phyloP scores from a whole-genome alignment of 2,329 filamentous ascomycete species.

The Cytospora leucostoma region DNA sequence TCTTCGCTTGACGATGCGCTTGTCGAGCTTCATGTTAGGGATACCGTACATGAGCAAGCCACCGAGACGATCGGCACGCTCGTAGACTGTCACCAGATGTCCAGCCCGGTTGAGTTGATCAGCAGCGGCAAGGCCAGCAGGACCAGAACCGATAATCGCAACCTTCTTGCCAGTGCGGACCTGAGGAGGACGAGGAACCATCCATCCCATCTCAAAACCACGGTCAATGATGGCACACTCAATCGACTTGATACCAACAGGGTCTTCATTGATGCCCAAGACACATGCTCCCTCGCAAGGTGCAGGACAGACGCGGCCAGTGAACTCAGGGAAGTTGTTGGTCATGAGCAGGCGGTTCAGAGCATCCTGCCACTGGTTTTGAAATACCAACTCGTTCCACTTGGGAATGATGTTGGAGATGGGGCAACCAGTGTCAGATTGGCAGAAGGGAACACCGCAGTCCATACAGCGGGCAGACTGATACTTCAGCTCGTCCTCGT shows the following conservation, averaged over 20 bases:
- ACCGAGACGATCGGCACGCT: conserved; percentile 86
- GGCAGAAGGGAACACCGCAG: conserved; percentile 97
- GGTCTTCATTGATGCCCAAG: conserved; percentile 93
- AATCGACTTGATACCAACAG: conserved; percentile 97
- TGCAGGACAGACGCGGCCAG: conserved; percentile 92
- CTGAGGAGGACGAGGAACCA: conserved; percentile 78
- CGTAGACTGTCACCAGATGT: conserved; percentile 85
- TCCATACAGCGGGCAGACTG: conserved; percentile 98
- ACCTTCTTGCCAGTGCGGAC: conserved; percentile 85
- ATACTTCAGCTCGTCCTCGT: conserved; percentile 94
- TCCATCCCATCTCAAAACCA: conserved; percentile 98
- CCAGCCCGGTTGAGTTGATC: conserved; percentile 95
- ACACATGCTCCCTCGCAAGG: conserved; percentile 97
- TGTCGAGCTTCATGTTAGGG: conserved; percentile 99
- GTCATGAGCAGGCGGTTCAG: conserved; percentile 91
- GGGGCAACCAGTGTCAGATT: conserved; percentile 92
- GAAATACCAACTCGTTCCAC: conserved; percentile 83
- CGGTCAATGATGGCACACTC: conserved; percentile 98
- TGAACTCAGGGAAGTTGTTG: conserved; percentile 98
- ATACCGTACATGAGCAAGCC: conserved; percentile 98
- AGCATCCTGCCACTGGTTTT: conserved; percentile 84
- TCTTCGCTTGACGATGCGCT: conserved; percentile 92
- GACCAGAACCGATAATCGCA: conserved; percentile 88
- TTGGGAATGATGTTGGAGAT: conserved; percentile 98
- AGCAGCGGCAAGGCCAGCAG: conserved; percentile 83